These are phyloP conservation scores for Lumnitzera littorea DNA, from an alignment of 345 rosid species.

Conservation along the genomic window DNA sequence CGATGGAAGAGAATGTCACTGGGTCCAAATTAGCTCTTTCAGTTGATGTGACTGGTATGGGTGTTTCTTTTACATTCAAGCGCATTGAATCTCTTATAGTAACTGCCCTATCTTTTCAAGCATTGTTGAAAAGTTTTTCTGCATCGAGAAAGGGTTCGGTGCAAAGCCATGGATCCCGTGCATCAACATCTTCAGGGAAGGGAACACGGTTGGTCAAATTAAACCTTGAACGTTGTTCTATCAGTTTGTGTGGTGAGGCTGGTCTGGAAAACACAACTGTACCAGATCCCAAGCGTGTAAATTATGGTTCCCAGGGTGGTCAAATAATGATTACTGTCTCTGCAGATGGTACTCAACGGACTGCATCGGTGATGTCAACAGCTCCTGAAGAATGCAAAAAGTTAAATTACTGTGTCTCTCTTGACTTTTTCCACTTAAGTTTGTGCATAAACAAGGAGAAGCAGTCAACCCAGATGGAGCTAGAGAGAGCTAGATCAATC, in stretches of 20 bases:
- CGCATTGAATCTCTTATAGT: slow-evolving; percentile 65
- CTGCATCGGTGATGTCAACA: slow-evolving; percentile 53
- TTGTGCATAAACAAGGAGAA: slow-evolving; percentile 79
- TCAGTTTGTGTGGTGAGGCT: slow-evolving; percentile 59
- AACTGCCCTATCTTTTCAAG: slow-evolving; percentile 66
- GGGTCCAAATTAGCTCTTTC: slow-evolving; percentile 67
- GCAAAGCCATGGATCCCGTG: slow-evolving; percentile 39
- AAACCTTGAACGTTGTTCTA: slow-evolving; percentile 75
- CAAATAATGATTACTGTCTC: slow-evolving; percentile 49
- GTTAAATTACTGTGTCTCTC: slow-evolving; percentile 61
- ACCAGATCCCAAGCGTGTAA: slow-evolving; percentile 88
- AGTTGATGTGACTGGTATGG: slow-evolving; percentile 85
- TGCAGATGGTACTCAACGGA: slow-evolving; percentile 78
- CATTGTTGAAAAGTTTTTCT: slow-evolving; percentile 54
- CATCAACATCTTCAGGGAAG: slow-evolving; percentile 64
- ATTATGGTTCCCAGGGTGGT: slow-evolving; percentile 99
- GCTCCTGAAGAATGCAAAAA: slow-evolving; percentile 43
- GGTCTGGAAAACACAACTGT: slow-evolving; percentile 57
- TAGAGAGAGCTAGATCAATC: slow-evolving; percentile 76
- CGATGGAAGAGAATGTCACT: slow-evolving; percentile 50
- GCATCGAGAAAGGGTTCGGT: slow-evolving; percentile 41
- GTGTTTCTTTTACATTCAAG: slow-evolving; percentile 60
- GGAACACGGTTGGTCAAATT: slow-evolving; percentile 70
- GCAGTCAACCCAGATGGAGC: slow-evolving; percentile 76
- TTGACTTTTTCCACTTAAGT: slow-evolving; percentile 71